Conservation (phyloP, 2,329 filamentous ascomycete species). For the Pseudofabraea citricarpa region DNA sequence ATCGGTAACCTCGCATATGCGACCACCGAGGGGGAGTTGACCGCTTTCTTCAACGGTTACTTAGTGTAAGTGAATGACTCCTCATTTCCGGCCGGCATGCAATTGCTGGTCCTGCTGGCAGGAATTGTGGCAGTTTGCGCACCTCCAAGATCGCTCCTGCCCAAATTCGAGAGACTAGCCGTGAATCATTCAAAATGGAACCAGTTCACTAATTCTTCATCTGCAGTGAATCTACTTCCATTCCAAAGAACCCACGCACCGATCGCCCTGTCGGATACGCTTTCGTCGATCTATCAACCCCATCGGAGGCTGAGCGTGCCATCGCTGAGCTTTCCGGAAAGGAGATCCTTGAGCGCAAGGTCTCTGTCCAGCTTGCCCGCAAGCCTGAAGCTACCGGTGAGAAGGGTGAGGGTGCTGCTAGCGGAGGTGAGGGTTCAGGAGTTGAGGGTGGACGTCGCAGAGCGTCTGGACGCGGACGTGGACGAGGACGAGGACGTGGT, state of each 20-base stretch:
- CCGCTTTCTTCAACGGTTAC: conserved; percentile 99
- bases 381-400: conserved; percentile 86
- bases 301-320: conserved; percentile 89
- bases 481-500: conserved; percentile 62
- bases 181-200: too few relatives aligned
- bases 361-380: conserved; percentile 96
- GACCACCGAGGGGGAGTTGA: conserved; percentile 99
- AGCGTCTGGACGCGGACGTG: conserved; percentile 60
- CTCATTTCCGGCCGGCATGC: background rate
- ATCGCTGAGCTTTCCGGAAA: conserved; percentile 95
- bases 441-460: conserved; percentile 62
- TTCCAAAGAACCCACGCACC: conserved; percentile 98
- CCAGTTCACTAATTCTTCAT: conserved; percentile 31
- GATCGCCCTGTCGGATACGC: conserved; percentile 97
- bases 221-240: conserved; percentile 90
- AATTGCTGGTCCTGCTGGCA: background rate
- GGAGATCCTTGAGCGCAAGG: conserved; percentile 97
- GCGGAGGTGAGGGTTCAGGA: conserved; percentile 63
- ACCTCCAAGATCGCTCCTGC: background rate
- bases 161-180: background rate
- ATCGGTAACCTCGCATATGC: conserved; percentile 99
- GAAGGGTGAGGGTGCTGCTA: conserved; percentile 65
- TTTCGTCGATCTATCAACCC: conserved; percentile 95
- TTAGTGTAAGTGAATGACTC: conserved; percentile 73
- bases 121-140: background rate